Conservation (phyloP, 768 basidiomycete species). For the Mycena metata region DNA sequence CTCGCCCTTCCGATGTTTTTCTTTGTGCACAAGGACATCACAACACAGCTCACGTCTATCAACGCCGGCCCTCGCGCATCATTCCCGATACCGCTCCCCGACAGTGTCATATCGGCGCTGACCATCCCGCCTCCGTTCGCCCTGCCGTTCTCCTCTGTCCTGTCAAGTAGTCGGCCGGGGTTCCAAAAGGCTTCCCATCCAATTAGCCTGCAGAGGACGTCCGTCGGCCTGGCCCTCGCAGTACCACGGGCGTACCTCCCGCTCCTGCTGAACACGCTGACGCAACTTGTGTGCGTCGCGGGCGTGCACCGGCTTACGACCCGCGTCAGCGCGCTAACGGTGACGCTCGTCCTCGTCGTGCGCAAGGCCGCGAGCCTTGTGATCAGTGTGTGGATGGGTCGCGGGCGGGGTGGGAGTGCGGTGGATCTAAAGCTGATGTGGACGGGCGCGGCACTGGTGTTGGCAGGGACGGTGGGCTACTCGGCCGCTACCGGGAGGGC, state of each 20-base stretch:
- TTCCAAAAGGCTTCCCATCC: neutral
- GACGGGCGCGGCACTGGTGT: constrained; percentile 76
- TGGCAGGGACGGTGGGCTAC: constrained; percentile 80
- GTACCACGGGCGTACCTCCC: constrained; percentile 75
- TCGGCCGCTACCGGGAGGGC: constrained; percentile 57
- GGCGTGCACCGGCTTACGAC: constrained; percentile 91
- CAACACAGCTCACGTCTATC: constrained; percentile 58
- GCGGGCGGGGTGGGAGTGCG: constrained; percentile 37
- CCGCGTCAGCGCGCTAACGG: constrained; percentile 78
- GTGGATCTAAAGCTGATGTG: constrained; percentile 69
- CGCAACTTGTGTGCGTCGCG: constrained; percentile 86
- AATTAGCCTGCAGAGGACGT: constrained; percentile 45
- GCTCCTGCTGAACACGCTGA: constrained; percentile 82
- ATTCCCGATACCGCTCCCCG: constrained; percentile 44
- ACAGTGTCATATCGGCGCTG: constrained; percentile 12
- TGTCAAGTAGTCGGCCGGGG: constrained; percentile 32
- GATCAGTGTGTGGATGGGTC: constrained; percentile 70
- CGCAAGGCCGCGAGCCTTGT: constrained; percentile 85
- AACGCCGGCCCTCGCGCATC: constrained; percentile 54
- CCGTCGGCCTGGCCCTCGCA: constrained; percentile 44
- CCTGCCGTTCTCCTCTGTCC: constrained; percentile 37
- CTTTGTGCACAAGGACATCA: constrained; percentile 68
- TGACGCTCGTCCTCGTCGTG: constrained; percentile 85
- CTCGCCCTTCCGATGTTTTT: constrained; percentile 84
- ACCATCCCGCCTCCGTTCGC: constrained; percentile 33